phyloP scores from a whole-genome alignment of 805 yeast genomes.

The Suhomyces canberraensis region DNA sequence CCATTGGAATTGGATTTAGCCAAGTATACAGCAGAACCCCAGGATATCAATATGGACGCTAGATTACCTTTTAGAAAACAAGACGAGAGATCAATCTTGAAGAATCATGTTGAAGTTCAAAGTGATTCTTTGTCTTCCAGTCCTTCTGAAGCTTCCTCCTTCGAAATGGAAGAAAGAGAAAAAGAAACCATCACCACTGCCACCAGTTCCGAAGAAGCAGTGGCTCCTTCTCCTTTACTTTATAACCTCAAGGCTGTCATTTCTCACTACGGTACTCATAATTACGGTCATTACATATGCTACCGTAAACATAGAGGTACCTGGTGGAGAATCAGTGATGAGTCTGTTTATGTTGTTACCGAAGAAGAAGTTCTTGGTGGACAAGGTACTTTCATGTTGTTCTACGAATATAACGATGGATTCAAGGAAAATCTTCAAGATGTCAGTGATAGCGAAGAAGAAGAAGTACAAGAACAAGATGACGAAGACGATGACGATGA shows the following conservation, averaged over 20 bases:
- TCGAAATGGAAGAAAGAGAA: neutral
- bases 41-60: constrained; percentile 76
- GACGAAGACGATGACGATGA: constrained; percentile 10
- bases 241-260: constrained; percentile 83
- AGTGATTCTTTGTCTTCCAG: neutral
- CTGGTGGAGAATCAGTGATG: constrained; percentile 97
- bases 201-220: neutral
- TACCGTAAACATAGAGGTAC: constrained; percentile 75
- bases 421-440: constrained; percentile 10
- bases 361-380: constrained; percentile 77
- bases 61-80: constrained; percentile 68
- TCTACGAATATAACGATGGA: constrained; percentile 60
- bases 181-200: constrained; percentile 1
- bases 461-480: constrained; percentile 7
- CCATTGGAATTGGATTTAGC: constrained; percentile 66
- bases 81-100: constrained; percentile 30
- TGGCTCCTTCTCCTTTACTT: constrained; percentile 38
- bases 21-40: constrained; percentile 65
- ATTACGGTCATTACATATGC: constrained; percentile 95
- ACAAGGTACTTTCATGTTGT: constrained; percentile 90
- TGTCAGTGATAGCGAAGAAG: constrained; percentile 10
- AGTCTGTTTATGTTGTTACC: constrained; percentile 73
- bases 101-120: neutral
- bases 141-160: constrained; percentile 1
- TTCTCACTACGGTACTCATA: constrained; percentile 92